phyloP scores from a whole-genome alignment of 306 rosid genomes.

The Dryas octopetala region DNA sequence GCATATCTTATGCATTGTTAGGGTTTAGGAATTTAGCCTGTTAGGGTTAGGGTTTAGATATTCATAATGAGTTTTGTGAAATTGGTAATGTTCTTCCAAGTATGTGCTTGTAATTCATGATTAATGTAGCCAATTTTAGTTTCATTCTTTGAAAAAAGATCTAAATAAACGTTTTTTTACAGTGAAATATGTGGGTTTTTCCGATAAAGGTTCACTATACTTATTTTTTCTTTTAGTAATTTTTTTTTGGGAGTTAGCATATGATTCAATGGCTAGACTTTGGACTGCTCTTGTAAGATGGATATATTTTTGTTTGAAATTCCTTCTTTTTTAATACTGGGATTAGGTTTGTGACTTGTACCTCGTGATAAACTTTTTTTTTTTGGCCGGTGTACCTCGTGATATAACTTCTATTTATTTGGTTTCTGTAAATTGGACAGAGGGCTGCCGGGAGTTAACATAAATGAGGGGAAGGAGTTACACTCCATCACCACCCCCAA shows the following conservation, averaged over 20 bases:
- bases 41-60: conserved; percentile 8
- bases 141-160: background rate
- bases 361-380: background rate
- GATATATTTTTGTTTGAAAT: background rate
- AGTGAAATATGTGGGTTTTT: background rate
- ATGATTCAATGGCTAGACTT: background rate
- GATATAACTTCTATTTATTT: background rate
- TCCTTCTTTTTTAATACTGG: background rate
- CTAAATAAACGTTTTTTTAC: background rate
- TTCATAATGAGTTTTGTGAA: background rate
- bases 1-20: background rate
- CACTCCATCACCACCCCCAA: conserved; percentile 85
- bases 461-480: conserved; percentile 92
- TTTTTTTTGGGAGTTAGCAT: background rate
- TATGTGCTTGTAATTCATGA: background rate
- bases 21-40: conserved; percentile 4
- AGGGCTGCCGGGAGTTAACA: background rate
- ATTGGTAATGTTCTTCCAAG: background rate
- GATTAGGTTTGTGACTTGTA: background rate
- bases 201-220: background rate
- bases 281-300: background rate
- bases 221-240: background rate
- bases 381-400: background rate
- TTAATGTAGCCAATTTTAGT: background rate
- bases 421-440: conserved; percentile 8